These are phyloP conservation scores for Nothomitra cinnamomea DNA, from an alignment of 2,329 filamentous ascomycete genomes.

Conservation along the genomic window DNA sequence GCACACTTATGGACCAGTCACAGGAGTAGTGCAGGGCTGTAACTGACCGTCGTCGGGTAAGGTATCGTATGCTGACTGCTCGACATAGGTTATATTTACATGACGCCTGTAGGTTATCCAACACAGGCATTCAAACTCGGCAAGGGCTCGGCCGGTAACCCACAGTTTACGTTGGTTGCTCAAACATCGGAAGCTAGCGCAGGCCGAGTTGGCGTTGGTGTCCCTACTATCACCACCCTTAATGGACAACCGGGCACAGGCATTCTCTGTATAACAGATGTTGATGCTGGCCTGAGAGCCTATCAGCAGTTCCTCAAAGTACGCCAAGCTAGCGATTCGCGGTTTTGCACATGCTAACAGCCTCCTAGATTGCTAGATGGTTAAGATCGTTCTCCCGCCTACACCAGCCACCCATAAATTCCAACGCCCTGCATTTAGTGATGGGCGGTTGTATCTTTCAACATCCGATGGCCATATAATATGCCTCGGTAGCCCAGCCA, in stretches of 20 bases:
- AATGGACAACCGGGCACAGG: constrained; percentile 14
- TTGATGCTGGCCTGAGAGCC: constrained; percentile 14
- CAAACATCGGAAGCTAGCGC: constrained; percentile 17
- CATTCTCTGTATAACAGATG: constrained; percentile 17
- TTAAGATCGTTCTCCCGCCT: constrained; percentile 14
- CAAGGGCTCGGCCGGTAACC: constrained; percentile 16
- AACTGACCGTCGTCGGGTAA: no score
- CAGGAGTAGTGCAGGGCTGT: no score
- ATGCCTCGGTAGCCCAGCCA: constrained; percentile 16
- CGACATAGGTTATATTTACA: constrained; percentile 22
- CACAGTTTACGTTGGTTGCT: constrained; percentile 19
- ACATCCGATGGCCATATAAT: constrained; percentile 12
- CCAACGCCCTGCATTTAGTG: constrained; percentile 15
- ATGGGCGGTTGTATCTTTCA: constrained; percentile 14
- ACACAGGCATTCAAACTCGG: constrained; percentile 21
- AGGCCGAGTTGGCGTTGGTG: constrained; percentile 19
- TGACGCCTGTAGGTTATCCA: constrained; percentile 17
- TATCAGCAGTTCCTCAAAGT: constrained; percentile 15
- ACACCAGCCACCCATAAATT: constrained; percentile 15
- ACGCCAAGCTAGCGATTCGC: background rate
- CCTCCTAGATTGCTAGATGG: constrained; percentile 10
- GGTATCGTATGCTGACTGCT: background rate
- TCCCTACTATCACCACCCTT: constrained; percentile 16
- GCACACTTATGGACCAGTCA: no score
- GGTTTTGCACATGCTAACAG: background rate